A percentile compares a stretch with the other conserved stretches of the same genome.
These are phyloP conservation scores for Medicago truncatula DNA, from an alignment of 306 rosid species.

Conservation along the genomic window MtrunA17r5.0-ANR NC_053048.1:30732001-30732500, in stretches of 20 bases:
- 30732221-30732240: not conserved
- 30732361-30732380: too few species aligned
- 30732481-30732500: too few species aligned
- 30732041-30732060: not conserved
- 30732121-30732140: not conserved
- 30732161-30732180: too few species aligned
- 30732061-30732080: not conserved
- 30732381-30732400: too few species aligned
- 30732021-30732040: conserved; percentile 11
- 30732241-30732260: not conserved
- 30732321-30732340: too few species aligned
- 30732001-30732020: conserved; percentile 37
- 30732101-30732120: not conserved
- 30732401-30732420: too few species aligned
- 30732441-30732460: too few species aligned
- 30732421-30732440: too few species aligned
- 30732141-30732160: not conserved
- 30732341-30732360: too few species aligned
- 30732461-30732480: too few species aligned
- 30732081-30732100: not conserved
- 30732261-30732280: not conserved
- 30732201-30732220: not conserved
- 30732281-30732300: too few species aligned
- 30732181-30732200: not conserved
- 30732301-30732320: too few species aligned